phyloP scores from a whole-genome alignment of 1,284 basidiomycete genomes.

The Calocybe gambosa region DNA sequence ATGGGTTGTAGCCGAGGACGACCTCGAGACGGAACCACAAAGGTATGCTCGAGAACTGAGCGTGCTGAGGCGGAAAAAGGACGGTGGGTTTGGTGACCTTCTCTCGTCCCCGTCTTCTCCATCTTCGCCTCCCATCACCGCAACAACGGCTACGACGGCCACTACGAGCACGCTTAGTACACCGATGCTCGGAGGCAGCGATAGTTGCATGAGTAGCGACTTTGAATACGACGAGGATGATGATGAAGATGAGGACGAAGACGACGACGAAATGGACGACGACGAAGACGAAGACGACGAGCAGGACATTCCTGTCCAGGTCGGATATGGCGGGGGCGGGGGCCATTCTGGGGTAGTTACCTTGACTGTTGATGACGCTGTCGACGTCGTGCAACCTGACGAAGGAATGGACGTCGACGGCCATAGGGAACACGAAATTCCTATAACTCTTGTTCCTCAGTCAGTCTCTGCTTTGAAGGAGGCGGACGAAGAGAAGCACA shows the following conservation, averaged over 20 bases:
- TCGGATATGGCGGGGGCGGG: background rate
- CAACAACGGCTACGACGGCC: background rate
- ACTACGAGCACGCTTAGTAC: background rate
- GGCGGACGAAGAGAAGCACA: conserved; percentile 28
- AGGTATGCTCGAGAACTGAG: conserved; percentile 22
- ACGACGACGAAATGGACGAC: conserved; percentile 8
- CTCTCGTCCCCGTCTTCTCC: background rate
- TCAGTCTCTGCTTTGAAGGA: conserved; percentile 10
- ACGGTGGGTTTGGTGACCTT: conserved; percentile 8
- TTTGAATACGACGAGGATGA: conserved; percentile 20
- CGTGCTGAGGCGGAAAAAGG: conserved; percentile 29
- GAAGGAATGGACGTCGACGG: conserved; percentile 14
- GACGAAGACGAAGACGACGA: background rate
- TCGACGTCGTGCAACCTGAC: conserved; percentile 10
- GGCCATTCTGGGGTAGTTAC: background rate
- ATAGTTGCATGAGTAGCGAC: conserved; percentile 14
- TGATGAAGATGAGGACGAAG: conserved; percentile 17
- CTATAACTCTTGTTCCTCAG: conserved; percentile 7
- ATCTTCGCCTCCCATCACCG: background rate
- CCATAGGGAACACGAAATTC: conserved; percentile 3
- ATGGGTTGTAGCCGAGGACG: conserved; percentile 71
- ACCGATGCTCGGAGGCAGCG: conserved; percentile 13
- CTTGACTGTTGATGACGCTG: background rate
- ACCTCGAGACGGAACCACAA: conserved; percentile 31
- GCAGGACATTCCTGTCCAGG: background rate